Conservation (phyloP, 345 rosid species). For the Conringia planisiliqua region DNA sequence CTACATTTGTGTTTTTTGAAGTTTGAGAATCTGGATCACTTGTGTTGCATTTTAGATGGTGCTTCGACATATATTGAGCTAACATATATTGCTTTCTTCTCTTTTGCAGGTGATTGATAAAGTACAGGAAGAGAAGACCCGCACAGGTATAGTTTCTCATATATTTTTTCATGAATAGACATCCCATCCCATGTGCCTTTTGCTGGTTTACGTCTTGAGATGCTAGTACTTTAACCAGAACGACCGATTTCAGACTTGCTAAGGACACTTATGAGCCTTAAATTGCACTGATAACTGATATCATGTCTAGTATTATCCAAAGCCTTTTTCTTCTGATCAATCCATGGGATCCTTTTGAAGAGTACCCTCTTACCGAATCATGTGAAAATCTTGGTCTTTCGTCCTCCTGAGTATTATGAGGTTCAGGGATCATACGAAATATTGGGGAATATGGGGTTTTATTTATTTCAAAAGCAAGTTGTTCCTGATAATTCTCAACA, state of each 20-base stretch:
- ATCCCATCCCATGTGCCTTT: not conserved
- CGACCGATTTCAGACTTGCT: not conserved
- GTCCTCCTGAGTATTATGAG: not conserved
- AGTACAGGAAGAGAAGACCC: conserved; percentile 34
- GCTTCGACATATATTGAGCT: not conserved
- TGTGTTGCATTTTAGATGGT: not conserved
- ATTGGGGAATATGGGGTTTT: not conserved
- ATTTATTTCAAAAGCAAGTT: not conserved
- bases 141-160: conserved; percentile 24
- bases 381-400: not conserved
- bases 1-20: not conserved
- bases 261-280: not conserved
- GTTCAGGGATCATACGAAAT: not conserved
- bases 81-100: not conserved
- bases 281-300: not conserved
- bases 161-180: not conserved
- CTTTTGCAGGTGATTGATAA: conserved; percentile 36
- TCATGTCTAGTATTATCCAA: not conserved
- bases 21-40: not conserved
- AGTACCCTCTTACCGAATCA: not conserved
- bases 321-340: not conserved
- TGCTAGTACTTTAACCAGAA: not conserved
- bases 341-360: not conserved
- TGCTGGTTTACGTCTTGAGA: not conserved
- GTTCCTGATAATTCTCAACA: not conserved